phyloP scores from a whole-genome alignment of 768 basidiomycete species.

The Lanmaoa pseudosensibilis region DNA sequence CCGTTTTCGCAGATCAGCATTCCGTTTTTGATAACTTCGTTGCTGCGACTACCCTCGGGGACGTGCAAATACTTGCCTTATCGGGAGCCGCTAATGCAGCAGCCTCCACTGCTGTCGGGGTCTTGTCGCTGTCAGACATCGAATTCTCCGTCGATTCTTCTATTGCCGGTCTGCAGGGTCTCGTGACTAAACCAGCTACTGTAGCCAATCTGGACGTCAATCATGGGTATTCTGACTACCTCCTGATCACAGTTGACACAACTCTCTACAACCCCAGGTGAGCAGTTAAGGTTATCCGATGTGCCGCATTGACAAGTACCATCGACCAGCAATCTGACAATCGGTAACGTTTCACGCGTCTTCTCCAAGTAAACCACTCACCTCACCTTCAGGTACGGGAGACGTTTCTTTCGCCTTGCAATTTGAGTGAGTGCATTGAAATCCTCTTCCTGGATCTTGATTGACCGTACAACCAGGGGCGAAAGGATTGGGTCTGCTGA shows the following conservation, averaged over 20 bases:
- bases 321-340: slow-evolving; percentile 35
- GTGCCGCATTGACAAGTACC: not conserved
- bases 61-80: slow-evolving; percentile 46
- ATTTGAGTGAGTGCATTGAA: slow-evolving; percentile 46
- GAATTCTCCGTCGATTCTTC: slow-evolving; percentile 56
- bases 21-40: slow-evolving; percentile 60
- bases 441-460: not conserved
- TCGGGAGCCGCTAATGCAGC: slow-evolving; percentile 56
- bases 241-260: slow-evolving; percentile 66
- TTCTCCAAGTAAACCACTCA: slow-evolving; percentile 28
- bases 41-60: slow-evolving; percentile 55
- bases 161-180: slow-evolving; percentile 64
- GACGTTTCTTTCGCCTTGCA: slow-evolving; percentile 61
- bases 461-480: slow-evolving; percentile 33
- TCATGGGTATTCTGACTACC: slow-evolving; percentile 62
- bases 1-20: slow-evolving; percentile 49
- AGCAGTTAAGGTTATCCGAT: slow-evolving; percentile 1
- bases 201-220: slow-evolving; percentile 63
- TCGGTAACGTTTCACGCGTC: slow-evolving; percentile 26
- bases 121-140: slow-evolving; percentile 57
- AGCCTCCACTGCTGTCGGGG: slow-evolving; percentile 64
- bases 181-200: slow-evolving; percentile 55
- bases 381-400: slow-evolving; percentile 52
- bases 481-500: slow-evolving; percentile 59
- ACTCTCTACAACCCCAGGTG: slow-evolving; percentile 67